Percentiles rank a stretch among this genome's conserved stretches.
Conservation (phyloP, 2,329 filamentous ascomycete species). For the Fusarium austroafricanum region DNA sequence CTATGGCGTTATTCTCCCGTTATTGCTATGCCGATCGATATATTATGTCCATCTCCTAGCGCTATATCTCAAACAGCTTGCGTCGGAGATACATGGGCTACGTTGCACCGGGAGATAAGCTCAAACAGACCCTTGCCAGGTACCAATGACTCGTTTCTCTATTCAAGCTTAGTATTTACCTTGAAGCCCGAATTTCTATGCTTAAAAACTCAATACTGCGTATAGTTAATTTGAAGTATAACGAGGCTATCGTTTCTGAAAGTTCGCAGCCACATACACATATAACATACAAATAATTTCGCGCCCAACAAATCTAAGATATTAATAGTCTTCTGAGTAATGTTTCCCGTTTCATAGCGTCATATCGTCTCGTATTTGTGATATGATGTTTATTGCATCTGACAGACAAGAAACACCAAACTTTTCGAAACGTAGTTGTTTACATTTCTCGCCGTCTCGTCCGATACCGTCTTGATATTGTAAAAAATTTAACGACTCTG, state of each 20-base stretch:
- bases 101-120: constrained; percentile 5
- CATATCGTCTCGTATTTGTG: background rate
- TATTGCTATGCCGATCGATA: background rate
- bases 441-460: background rate
- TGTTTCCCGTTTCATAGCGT: background rate
- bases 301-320: too few species aligned
- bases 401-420: constrained; percentile 14
- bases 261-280: background rate
- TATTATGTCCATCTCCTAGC: background rate
- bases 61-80: constrained; percentile 12
- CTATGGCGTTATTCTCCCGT: background rate
- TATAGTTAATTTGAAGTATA: background rate
- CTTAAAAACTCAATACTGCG: constrained; percentile 9
- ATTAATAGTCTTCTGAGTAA: too few species aligned
- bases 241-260: too few species aligned
- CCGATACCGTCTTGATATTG: constrained; percentile 2
- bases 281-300: too few species aligned
- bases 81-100: constrained; percentile 6
- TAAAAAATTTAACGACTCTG: background rate
- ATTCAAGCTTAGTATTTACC: constrained; percentile 16
- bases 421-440: constrained; percentile 24
- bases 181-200: background rate
- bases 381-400: background rate
- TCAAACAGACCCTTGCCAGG: constrained; percentile 16
- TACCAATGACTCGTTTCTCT: background rate